These are phyloP conservation scores for Penicillium sp. DNA, from an alignment of 2,329 filamentous ascomycete species.

Conservation along the genomic window DNA sequence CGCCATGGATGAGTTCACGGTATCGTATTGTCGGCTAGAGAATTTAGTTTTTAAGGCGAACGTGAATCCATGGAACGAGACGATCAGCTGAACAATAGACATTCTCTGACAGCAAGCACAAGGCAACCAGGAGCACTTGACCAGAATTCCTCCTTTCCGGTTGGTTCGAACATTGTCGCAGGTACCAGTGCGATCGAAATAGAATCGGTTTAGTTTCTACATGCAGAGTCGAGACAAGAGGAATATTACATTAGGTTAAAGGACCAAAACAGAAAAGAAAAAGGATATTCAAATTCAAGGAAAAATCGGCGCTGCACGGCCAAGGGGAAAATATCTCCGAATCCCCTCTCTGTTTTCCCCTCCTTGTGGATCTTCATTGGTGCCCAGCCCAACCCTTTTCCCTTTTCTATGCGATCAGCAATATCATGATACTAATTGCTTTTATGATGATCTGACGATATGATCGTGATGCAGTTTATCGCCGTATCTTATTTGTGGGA, in stretches of 20 bases:
- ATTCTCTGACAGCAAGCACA: neutral
- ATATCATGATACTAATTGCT: neutral
- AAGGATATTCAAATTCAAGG: neutral
- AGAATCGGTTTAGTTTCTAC: slow-evolving; percentile 1
- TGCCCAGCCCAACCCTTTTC: slow-evolving; percentile 17
- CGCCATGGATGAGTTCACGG: neutral
- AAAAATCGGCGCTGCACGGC: neutral
- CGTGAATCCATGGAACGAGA: neutral
- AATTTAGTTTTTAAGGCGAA: neutral
- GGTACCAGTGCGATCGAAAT: slow-evolving; percentile 2
- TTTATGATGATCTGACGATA: neutral
- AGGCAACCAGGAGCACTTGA: slow-evolving; percentile 4
- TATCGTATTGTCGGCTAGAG: neutral
- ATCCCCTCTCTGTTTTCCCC: slow-evolving; percentile 23
- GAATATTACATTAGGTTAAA: neutral
- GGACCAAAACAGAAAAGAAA: slow-evolving; percentile 8
- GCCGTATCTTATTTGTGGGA: slow-evolving; percentile 14
- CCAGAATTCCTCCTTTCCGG: neutral
- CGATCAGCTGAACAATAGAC: slow-evolving; percentile 1
- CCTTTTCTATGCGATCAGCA: neutral
- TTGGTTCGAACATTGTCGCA: neutral
- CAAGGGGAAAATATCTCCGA: slow-evolving; percentile 1
- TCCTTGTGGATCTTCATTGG: slow-evolving; percentile 12
- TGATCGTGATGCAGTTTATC: neutral
- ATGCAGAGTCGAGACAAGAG: slow-evolving; percentile 1